phyloP scores from a whole-genome alignment of 495 filamentous ascomycete genomes.

The Friedmanniomyces simplex region DNA sequence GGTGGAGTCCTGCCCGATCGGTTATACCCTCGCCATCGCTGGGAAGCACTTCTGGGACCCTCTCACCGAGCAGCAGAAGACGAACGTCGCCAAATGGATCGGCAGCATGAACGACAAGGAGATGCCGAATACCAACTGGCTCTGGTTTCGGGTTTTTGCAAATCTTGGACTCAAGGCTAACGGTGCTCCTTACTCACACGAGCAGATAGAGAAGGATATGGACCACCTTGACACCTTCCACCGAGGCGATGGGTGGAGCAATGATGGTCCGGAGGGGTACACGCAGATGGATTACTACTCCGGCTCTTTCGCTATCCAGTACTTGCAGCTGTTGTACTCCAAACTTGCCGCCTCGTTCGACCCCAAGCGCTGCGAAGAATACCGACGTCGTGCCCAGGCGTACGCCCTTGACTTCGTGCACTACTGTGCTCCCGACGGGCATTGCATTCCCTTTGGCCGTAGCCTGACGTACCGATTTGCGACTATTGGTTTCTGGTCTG shows the following conservation, averaged over 20 bases:
- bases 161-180: conserved; percentile 67
- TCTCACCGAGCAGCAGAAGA: conserved; percentile 46
- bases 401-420: conserved; percentile 62
- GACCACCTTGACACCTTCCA: conserved; percentile 71
- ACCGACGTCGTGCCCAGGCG: conserved; percentile 51
- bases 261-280: conserved; percentile 65
- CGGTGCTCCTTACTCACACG: conserved; percentile 53
- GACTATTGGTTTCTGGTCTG: conserved; percentile 74
- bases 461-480: conserved; percentile 71
- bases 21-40: conserved; percentile 53
- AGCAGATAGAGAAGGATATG: conserved; percentile 60
- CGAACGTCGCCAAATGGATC: conserved; percentile 57
- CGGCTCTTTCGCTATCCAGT: conserved; percentile 70
- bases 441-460: conserved; percentile 63
- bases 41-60: conserved; percentile 55
- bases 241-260: conserved; percentile 67
- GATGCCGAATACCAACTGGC: conserved; percentile 53
- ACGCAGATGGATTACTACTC: conserved; percentile 80
- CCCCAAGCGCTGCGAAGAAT: conserved; percentile 55
- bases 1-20: conserved; percentile 73
- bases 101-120: conserved; percentile 65
- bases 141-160: conserved; percentile 77
- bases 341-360: conserved; percentile 61
- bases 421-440: conserved; percentile 60
- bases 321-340: conserved; percentile 65